Base-by-base conservation (phyloP, 2,329 filamentous ascomycete species). In the Ophiostoma angusticollis region DNA sequence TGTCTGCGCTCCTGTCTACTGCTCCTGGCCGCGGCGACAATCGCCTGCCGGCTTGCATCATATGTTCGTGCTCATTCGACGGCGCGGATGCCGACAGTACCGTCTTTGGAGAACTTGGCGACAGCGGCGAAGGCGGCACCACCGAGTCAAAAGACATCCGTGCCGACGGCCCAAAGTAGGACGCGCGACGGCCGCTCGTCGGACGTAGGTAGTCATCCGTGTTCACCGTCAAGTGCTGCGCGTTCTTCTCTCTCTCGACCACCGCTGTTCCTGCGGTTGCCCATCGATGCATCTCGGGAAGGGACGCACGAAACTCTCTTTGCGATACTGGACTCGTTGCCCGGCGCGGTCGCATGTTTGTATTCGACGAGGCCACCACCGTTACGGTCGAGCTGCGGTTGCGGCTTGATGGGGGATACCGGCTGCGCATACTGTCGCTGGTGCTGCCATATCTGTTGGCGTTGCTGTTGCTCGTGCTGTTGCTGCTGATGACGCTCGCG, bases 261-360 rank as follows among this genome's bases (percentile, higher is more conserved):
- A n/a, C n/a, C n/a, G n/a, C n/a, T n/a, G n/a, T n/a, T n/a, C n/a
- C n/a, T n/a, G n/a, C n/a, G n/a, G n/a, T n/a, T n/a, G n/a, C n/a
- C n/a, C n/a, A n/a, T n/a, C n/a, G n/a, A n/a, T n/a, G n/a, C n/a
- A 38, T 38, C 22, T 38, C 36, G 3, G 36, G 30, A 8, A 38
- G 7, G 2, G 36, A 38, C 9, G 36, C 17, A 4, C 36, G 36
- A 9, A 32, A 25, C 13, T n/a, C n/a, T n/a, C 22, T 27, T 8
- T n/a, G 29, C 12, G 21, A 6, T 13, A 14, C 32, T 5, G 36
- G 36, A n/a, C 36, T 38, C 3, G 29, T 16, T 5, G 17, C 30
- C 16, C 36, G 29, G 2, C 29, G 36, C 7, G 29, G 13, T 1
- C 29, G 27, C 1, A 22, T 31, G 28, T 37, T 31, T n/a, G 28